Evolutionary conservation across 768 basidiomycete genomes (phyloP).

Genomic region (Russula virescens): DNA sequence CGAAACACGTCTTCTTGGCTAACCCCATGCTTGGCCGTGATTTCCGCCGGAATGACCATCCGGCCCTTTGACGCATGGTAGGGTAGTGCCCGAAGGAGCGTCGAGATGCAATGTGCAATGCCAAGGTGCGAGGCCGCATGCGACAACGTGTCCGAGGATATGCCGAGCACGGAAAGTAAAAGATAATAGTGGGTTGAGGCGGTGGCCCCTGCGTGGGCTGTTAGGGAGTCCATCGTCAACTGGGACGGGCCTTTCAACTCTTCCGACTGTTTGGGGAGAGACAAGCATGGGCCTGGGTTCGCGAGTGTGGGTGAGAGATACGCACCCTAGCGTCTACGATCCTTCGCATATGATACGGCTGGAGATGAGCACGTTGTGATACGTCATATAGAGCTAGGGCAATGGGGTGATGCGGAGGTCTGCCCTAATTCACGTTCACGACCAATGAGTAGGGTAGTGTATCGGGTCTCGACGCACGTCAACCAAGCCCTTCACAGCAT

Average conservation of each 20-base stretch:
- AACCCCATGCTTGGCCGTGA: constrained; percentile 72
- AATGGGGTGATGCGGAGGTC: constrained; percentile 75
- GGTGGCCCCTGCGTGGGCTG: constrained; percentile 72
- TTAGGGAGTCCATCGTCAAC: constrained; percentile 61
- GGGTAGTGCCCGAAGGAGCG: constrained; percentile 69
- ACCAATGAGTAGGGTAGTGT: constrained; percentile 6
- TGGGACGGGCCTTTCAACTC: constrained; percentile 61
- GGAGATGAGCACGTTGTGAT: constrained; percentile 44
- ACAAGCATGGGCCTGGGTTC: neutral
- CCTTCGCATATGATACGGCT: constrained; percentile 72
- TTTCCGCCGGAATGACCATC: constrained; percentile 75
- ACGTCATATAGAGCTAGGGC: constrained; percentile 65
- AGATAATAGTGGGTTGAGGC: constrained; percentile 74
- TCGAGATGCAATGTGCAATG: constrained; percentile 61
- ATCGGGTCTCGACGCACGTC: constrained; percentile 42
- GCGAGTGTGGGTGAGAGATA: constrained; percentile 15
- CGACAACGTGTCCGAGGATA: constrained; percentile 48
- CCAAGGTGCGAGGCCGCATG: constrained; percentile 84
- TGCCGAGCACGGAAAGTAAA: constrained; percentile 58
- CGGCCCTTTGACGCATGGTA: constrained; percentile 67
- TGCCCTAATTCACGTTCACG: constrained; percentile 44
- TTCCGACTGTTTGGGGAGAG: constrained; percentile 43
- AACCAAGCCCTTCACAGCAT: constrained; percentile 62
- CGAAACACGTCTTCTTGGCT: constrained; percentile 76
- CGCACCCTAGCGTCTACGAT: constrained; percentile 81